Base-by-base conservation (phyloP, 257 asterid genomes). In the Solanum sparsipilum region DNA sequence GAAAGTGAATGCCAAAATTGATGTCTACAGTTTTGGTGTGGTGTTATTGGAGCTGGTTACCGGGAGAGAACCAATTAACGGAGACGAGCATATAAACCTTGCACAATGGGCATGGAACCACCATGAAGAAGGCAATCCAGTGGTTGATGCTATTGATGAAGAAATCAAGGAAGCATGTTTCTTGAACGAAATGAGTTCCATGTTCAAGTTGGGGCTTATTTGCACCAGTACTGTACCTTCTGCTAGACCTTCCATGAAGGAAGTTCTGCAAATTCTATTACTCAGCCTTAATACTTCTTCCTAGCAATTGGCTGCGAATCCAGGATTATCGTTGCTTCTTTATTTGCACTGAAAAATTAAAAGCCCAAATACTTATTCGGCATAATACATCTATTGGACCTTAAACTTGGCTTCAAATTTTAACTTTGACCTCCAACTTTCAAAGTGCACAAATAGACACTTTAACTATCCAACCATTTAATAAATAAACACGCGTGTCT, bases 211-310 rank as follows among this genome's bases (percentile, higher is more conserved):
- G 29, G 99, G 98, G 86, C 92, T 96, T 32, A 89, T 90, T 85
- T 96, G 99, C 92, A 94, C 98, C 21, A 92, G 90, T n/a, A 81
- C 92, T 29, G 23, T 90, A 12, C 96, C 97, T 3, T 83, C 92
- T 21, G 90, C 89, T 70, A 91, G 98, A 88, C 98, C 97, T 23
- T 90, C 96, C 67, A 94, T 95, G 98, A 96, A 92, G 78, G 97
- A 96, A 81, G 94, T 93, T 6, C 41, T 75, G 83, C 32, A 41
- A 41, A 41, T 41, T 41, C 48, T 41, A 41, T 41, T 41, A 41
- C 48, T 41, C 13, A 41, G 46, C 46, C 4, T 41, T 0, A 9
- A 0, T 39, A 41, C 46, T 41, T 10, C 46, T 41, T 41, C 46
- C 46, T 41, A 41, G 46, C 46, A 41, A 41, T 41, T 41, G 46